Conservation (phyloP, 2,329 filamentous ascomycete species). For the Monosporascus sp. region DNA sequence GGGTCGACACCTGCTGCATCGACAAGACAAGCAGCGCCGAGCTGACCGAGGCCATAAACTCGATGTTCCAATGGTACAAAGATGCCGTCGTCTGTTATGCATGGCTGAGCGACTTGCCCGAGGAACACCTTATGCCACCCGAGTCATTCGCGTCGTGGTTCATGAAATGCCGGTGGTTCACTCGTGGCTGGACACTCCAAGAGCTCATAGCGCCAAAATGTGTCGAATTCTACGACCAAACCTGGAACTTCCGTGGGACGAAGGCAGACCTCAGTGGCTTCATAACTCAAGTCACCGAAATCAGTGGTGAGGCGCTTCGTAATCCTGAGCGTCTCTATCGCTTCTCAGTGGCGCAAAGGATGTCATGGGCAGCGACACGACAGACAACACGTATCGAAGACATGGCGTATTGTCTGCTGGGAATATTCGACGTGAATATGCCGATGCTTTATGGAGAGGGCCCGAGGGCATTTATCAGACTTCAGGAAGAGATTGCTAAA, state of each 20-base stretch:
- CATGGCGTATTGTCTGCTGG: slow-evolving; percentile 5
- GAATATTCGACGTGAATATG: slow-evolving; percentile 5
- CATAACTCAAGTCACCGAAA: slow-evolving; percentile 14
- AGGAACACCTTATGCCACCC: too few species aligned
- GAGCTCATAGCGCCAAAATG: background rate
- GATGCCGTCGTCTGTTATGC: too few species aligned
- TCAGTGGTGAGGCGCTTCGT: slow-evolving; percentile 12
- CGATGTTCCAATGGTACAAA: too few species aligned
- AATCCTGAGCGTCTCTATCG: background rate
- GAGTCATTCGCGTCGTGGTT: slow-evolving; percentile 2
- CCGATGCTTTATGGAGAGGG: slow-evolving; percentile 7
- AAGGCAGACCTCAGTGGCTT: slow-evolving; percentile 10
- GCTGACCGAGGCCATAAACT: too few species aligned
- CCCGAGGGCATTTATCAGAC: slow-evolving; percentile 1
- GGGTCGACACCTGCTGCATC: background rate
- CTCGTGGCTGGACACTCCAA: too few species aligned
- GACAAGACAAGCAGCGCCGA: too few species aligned
- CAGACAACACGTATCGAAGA: slow-evolving; percentile 4
- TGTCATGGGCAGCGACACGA: slow-evolving; percentile 6
- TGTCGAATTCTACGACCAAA: slow-evolving; percentile 21
- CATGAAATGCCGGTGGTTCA: background rate
- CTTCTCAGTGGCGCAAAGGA: slow-evolving; percentile 14
- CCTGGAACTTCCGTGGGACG: slow-evolving; percentile 22
- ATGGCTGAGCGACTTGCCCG: too few species aligned
- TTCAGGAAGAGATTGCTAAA: slow-evolving; percentile 5